Conservation (phyloP, 805 yeast species). For the Kluyveromyces dobzhanskii region DNA sequence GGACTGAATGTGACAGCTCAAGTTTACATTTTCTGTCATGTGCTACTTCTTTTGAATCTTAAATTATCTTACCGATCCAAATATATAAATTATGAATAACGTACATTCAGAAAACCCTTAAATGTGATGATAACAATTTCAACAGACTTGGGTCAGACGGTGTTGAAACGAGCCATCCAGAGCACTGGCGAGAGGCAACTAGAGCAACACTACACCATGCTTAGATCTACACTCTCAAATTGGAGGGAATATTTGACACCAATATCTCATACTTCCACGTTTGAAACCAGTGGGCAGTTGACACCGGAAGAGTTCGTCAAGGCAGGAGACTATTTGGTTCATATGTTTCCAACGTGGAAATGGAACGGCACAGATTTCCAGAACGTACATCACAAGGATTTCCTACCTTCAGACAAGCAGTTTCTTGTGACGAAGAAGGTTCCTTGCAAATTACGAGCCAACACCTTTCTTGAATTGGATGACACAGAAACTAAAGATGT, state of each 20-base stretch:
- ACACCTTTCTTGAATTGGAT: slow-evolving; percentile 38
- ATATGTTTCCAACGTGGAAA: slow-evolving; percentile 94
- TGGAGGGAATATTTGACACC: slow-evolving; percentile 93
- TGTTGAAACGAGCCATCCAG: too few relatives aligned
- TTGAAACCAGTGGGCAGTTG: slow-evolving; percentile 78
- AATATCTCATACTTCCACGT: slow-evolving; percentile 77
- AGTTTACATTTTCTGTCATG: too few relatives aligned
- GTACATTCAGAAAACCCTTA: too few relatives aligned
- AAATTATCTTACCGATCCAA: too few relatives aligned
- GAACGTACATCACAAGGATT: slow-evolving; percentile 34
- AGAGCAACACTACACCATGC: too few relatives aligned
- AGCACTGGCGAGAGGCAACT: too few relatives aligned
- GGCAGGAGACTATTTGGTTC: slow-evolving; percentile 89
- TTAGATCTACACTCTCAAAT: slow-evolving; percentile 73
- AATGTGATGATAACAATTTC: too few relatives aligned
- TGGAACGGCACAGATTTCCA: slow-evolving; percentile 61
- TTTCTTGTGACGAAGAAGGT: slow-evolving; percentile 82
- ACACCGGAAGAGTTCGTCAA: slow-evolving; percentile 91
- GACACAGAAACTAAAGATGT: slow-evolving; percentile 31
- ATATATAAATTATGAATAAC: too few relatives aligned
- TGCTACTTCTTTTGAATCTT: too few relatives aligned
- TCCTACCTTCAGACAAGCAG: slow-evolving; percentile 82
- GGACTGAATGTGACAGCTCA: too few relatives aligned
- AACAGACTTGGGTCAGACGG: too few relatives aligned
- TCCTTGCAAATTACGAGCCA: slow-evolving; percentile 73